Evolutionary conservation across 129 eudicot genomes (phyloP).

Genomic region (Solidago caesia): DNA sequence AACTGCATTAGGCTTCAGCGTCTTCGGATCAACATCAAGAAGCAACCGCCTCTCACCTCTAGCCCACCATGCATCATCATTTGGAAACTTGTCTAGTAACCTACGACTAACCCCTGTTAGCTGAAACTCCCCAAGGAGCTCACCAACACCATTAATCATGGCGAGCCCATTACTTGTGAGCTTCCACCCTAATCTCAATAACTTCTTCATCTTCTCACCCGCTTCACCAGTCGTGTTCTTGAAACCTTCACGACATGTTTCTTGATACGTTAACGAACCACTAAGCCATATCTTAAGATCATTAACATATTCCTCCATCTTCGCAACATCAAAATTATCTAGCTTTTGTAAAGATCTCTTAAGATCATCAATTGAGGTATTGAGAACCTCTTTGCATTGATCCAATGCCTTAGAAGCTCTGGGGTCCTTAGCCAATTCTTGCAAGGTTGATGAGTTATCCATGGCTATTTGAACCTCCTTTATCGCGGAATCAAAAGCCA

Average conservation of each 20-base stretch:
- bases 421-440: constrained; percentile 48
- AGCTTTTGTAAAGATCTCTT: constrained; percentile 53
- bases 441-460: constrained; percentile 32
- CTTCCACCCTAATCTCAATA: constrained; percentile 35
- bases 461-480: constrained; percentile 32
- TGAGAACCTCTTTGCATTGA: constrained; percentile 49
- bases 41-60: constrained; percentile 22
- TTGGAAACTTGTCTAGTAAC: constrained; percentile 21
- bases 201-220: constrained; percentile 46
- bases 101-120: constrained; percentile 16
- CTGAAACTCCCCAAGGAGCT: constrained; percentile 19
- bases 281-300: constrained; percentile 77
- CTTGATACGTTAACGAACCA: constrained; percentile 59
- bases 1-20: constrained; percentile 33
- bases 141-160: constrained; percentile 41
- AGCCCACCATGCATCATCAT: constrained; percentile 36
- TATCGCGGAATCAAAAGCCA: constrained; percentile 40
- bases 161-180: constrained; percentile 66
- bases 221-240: constrained; percentile 63
- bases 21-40: constrained; percentile 17
- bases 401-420: constrained; percentile 42
- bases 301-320: constrained; percentile 31
- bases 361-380: constrained; percentile 56
- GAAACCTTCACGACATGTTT: constrained; percentile 72
- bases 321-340: constrained; percentile 23